Percentiles rank a stretch among this genome's conserved stretches.
phyloP scores from a whole-genome alignment of 352 stramenopile species.

The Globisporangium solare region DNA sequence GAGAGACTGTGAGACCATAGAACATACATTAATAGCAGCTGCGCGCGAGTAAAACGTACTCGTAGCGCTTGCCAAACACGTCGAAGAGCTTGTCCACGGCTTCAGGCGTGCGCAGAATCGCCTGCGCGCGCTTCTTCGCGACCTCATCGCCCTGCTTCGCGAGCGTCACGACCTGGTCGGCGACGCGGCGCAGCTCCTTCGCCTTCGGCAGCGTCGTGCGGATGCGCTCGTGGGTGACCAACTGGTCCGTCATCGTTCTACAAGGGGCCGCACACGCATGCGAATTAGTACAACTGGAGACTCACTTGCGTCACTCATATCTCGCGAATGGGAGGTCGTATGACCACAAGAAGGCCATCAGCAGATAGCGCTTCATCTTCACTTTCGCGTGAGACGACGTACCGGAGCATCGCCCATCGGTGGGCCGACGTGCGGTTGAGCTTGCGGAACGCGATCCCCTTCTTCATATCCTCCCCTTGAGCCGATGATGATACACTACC shows the following conservation, averaged over 20 bases:
- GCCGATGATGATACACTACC: conserved; percentile 2
- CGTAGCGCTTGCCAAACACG: conserved; percentile 93
- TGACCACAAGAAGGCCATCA: conserved; percentile 2
- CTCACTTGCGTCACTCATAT: neutral
- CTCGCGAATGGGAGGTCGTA: neutral
- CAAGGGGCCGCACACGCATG: conserved; percentile 4
- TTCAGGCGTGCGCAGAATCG: conserved; percentile 86
- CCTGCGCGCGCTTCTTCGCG: conserved; percentile 74
- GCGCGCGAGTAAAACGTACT: conserved; percentile 38
- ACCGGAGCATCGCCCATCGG: conserved; percentile 95
- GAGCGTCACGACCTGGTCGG: conserved; percentile 94
- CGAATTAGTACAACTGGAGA: neutral
- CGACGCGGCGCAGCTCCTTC: conserved; percentile 92
- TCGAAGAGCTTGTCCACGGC: conserved; percentile 96
- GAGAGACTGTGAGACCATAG: neutral
- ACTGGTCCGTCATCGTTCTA: conserved; percentile 95
- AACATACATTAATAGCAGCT: neutral
- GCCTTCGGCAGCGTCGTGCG: conserved; percentile 96
- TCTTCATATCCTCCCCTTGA: conserved; percentile 53
- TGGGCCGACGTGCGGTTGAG: conserved; percentile 91
- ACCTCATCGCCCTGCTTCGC: conserved; percentile 90
- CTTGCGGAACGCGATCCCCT: conserved; percentile 84
- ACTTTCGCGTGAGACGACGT: conserved; percentile 15
- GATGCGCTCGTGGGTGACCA: conserved; percentile 98
- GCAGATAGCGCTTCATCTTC: neutral